Percentiles rank a stretch among this genome's conserved stretches.
These are phyloP conservation scores for Kodamaea leandrae DNA, from an alignment of 805 yeast species.

Conservation along the genomic window DNA sequence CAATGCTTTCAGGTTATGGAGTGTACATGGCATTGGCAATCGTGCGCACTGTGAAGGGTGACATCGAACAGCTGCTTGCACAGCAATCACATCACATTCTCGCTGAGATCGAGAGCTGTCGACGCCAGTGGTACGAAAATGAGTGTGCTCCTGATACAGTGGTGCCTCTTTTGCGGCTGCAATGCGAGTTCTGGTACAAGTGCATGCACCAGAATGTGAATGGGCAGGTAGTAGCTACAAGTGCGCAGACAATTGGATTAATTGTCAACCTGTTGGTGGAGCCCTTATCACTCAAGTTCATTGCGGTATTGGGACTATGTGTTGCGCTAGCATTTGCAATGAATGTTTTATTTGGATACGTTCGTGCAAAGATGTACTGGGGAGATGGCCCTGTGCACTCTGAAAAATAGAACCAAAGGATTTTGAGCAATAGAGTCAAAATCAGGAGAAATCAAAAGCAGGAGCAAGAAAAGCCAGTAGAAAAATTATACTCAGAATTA, in stretches of 20 bases:
- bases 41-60: slow-evolving; percentile 50
- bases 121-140: slow-evolving; percentile 51
- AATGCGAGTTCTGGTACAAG: slow-evolving; percentile 60
- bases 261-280: slow-evolving; percentile 62
- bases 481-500: not conserved
- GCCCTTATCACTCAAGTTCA: slow-evolving; percentile 63
- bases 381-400: slow-evolving; percentile 22
- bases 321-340: slow-evolving; percentile 51
- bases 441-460: slow-evolving; percentile 2
- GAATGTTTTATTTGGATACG: slow-evolving; percentile 65
- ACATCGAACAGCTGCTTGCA: slow-evolving; percentile 50
- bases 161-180: slow-evolving; percentile 56
- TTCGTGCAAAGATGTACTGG: slow-evolving; percentile 53
- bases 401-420: not conserved
- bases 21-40: slow-evolving; percentile 43
- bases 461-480: slow-evolving; percentile 3
- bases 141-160: slow-evolving; percentile 53
- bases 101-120: slow-evolving; percentile 54
- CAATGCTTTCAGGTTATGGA: slow-evolving; percentile 44
- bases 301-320: slow-evolving; percentile 43
- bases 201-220: slow-evolving; percentile 63
- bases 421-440: too few relatives aligned
- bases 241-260: slow-evolving; percentile 62
- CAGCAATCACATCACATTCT: slow-evolving; percentile 45
- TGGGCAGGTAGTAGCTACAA: slow-evolving; percentile 51